Evolutionary conservation across 2,329 filamentous ascomycete species (phyloP).

Genomic region (Xylaria multiplex): DNA sequence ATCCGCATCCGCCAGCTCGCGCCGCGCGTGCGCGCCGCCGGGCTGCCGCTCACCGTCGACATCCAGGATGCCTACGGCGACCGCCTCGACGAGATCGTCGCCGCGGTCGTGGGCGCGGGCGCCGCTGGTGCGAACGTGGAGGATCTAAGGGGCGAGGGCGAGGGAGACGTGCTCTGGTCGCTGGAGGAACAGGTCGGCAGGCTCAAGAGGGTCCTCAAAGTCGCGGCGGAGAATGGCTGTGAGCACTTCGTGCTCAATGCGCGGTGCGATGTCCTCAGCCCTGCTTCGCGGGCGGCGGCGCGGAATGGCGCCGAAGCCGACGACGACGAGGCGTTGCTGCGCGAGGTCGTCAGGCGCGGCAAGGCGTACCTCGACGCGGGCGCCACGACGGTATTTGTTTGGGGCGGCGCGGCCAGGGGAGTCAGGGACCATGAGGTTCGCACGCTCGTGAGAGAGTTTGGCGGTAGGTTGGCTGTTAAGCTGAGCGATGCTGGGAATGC

Average conservation of each 20-base stretch:
- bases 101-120: slow-evolving; percentile 9
- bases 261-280: slow-evolving; percentile 16
- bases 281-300: background rate
- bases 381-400: slow-evolving; percentile 22
- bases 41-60: slow-evolving; percentile 12
- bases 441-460: background rate
- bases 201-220: background rate
- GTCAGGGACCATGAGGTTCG: slow-evolving; percentile 11
- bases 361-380: slow-evolving; percentile 17
- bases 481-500: background rate
- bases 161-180: background rate
- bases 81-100: slow-evolving; percentile 11
- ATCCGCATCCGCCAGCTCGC: slow-evolving; percentile 14
- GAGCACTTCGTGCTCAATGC: slow-evolving; percentile 20
- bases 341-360: slow-evolving; percentile 4
- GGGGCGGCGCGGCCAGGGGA: slow-evolving; percentile 2
- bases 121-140: slow-evolving; percentile 25
- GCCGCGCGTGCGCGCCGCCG: slow-evolving; percentile 12
- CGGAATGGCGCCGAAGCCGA: background rate
- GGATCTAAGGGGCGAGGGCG: slow-evolving; percentile 11
- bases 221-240: slow-evolving; percentile 12
- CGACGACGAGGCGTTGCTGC: background rate
- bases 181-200: slow-evolving; percentile 17
- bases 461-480: slow-evolving; percentile 9
- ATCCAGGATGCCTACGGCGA: slow-evolving; percentile 27